Conservation (phyloP, 805 yeast species). For the Wickerhamomyces queroliae region DNA sequence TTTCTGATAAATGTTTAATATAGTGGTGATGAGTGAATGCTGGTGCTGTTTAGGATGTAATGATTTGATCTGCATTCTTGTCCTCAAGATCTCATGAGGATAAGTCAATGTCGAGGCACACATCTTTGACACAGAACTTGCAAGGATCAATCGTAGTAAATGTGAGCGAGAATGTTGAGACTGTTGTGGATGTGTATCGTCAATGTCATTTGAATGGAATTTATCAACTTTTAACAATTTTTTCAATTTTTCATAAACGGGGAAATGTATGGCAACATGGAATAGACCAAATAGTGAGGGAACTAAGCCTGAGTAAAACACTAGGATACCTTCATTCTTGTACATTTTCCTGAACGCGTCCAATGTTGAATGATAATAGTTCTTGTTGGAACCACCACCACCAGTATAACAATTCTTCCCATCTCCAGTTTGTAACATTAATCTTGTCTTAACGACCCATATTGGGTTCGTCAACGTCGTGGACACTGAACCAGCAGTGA, state of each 20-base stretch:
- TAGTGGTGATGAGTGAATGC: conserved; percentile 19
- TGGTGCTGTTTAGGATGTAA: conserved; percentile 16
- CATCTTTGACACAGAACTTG: conserved; percentile 82
- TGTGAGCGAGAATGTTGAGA: conserved; percentile 5
- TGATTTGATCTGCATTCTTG: conserved; percentile 69
- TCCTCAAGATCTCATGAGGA: conserved; percentile 92
- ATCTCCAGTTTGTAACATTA: conserved; percentile 70
- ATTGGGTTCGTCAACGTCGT: conserved; percentile 88
- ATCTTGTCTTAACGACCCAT: conserved; percentile 95
- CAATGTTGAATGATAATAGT: conserved; percentile 65
- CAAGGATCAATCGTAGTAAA: conserved; percentile 44
- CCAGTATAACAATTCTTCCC: conserved; percentile 7
- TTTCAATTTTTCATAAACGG: conserved; percentile 82
- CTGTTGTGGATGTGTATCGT: too few relatives aligned
- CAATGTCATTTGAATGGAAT: conserved; percentile 14
- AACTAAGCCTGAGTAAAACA: conserved; percentile 83
- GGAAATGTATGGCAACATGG: conserved; percentile 96
- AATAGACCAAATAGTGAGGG: conserved; percentile 87
- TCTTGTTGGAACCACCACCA: conserved; percentile 12
- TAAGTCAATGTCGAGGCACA: conserved; percentile 84
- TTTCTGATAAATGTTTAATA: conserved; percentile 30
- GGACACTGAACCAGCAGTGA: conserved; percentile 84
- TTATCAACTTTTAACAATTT: conserved; percentile 31
- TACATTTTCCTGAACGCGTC: conserved; percentile 84
- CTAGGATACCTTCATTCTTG: conserved; percentile 67